Evolutionary conservation across 345 rosid genomes (phyloP), one percentile per base, ranked within the genome.

Genomic region (Hypericum perforatum): DNA sequence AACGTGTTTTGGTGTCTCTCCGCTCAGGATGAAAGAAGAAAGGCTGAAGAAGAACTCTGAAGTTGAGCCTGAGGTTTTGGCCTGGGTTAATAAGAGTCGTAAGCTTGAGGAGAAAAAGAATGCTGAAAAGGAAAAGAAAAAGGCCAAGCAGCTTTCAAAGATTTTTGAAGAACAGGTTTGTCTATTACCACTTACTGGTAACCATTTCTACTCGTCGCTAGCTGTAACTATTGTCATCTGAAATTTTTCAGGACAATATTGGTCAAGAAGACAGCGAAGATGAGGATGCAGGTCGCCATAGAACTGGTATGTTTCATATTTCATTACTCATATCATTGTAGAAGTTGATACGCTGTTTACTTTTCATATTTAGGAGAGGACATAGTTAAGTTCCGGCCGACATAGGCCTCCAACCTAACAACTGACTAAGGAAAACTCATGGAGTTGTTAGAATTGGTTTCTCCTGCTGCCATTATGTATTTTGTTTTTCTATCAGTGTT

Each of bases 111-210:
- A 79, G 65, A 78, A 75, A 58, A 73, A 70, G 73, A 81, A 70
- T 66, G 75, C 75, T 60, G 90, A 78, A 56, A 92, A 78, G 72
- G 80, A 83, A 74, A 92, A 78, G 72, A 78, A 83, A 74, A 88
- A 82, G 65, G 95, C 89, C 41, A 69, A 70, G 63, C 90, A 80
- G 70, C 84, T 78, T 43, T 85, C 94, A 5, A 85, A 70, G 71
- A 48, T 73, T 65, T 85, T 92, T 72, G 97, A 92, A 75, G 97
- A 92, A 77, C 94, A 83, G 83, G 98, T 92, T 51, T 38, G 48
- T 59, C 16, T 44, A 41, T 57, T 45, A 44, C 60, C 62, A 41
- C 62, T 16, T 63, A 29, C 62, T 42, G 16, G 54, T 36, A 39
- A 48, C 37, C 47, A 44, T 13, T 52, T 63, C 53, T 48, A 9